These are phyloP conservation scores for Ottelia alismoides DNA, from an alignment of 106 monocot genomes.

Conservation along the genomic window DNA sequence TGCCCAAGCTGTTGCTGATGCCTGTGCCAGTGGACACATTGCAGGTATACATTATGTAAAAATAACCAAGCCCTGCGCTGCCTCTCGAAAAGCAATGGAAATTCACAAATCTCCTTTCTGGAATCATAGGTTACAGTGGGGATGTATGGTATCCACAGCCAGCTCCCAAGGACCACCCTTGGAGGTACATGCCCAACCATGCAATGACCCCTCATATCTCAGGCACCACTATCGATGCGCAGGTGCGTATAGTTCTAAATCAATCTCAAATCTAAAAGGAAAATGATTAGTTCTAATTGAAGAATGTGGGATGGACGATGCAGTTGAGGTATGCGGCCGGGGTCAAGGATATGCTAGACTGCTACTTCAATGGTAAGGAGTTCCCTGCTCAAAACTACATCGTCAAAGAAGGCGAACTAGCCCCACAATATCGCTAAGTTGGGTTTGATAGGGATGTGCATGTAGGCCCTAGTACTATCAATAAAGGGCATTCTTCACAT, in stretches of 20 bases:
- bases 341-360: constrained; percentile 84
- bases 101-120: neutral
- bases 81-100: too few relatives aligned
- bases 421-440: constrained; percentile 71
- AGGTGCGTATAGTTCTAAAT: constrained; percentile 41
- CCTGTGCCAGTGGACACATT: constrained; percentile 78
- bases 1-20: constrained; percentile 84
- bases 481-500: too few relatives aligned
- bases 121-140: constrained; percentile 76
- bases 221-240: constrained; percentile 87
- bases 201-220: constrained; percentile 98
- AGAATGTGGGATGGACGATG: too few relatives aligned
- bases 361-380: constrained; percentile 87
- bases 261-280: too few relatives aligned
- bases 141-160: constrained; percentile 99
- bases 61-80: too few relatives aligned
- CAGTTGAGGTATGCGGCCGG: constrained; percentile 97
- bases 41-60: too few relatives aligned
- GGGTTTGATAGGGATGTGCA: too few relatives aligned
- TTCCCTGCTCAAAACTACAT: constrained; percentile 88
- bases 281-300: too few relatives aligned
- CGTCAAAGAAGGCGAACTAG: constrained; percentile 87
- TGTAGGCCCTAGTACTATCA: too few relatives aligned
- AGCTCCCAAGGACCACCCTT: constrained; percentile 95
- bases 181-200: constrained; percentile 95